A percentile compares a stretch with the other conserved stretches of the same genome.
These are phyloP conservation scores for Xerophyta viscosa DNA, from an alignment of 106 monocot species.

Conservation along the genomic window DNA sequence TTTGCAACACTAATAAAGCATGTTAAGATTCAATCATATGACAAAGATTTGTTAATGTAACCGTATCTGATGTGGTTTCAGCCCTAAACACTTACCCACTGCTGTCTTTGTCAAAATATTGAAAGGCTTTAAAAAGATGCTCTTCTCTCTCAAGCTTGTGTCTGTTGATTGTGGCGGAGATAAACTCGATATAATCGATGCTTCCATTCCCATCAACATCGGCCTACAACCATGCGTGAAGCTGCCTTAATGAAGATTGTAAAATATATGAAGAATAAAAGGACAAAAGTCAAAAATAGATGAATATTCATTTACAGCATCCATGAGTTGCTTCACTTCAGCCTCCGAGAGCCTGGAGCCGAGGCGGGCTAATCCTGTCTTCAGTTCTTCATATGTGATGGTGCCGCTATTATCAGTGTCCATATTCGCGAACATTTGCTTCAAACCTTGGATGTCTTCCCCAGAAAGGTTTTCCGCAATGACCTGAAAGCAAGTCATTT, in stretches of 20 bases:
- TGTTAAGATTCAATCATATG: neutral
- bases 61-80: neutral
- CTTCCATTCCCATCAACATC: constrained; percentile 53
- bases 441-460: constrained; percentile 50
- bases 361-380: constrained; percentile 33
- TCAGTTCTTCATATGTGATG: constrained; percentile 46
- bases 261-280: constrained; percentile 1
- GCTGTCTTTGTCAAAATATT: constrained; percentile 53
- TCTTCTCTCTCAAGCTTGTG: constrained; percentile 49
- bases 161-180: constrained; percentile 57
- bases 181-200: constrained; percentile 56
- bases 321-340: constrained; percentile 57
- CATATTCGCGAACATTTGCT: constrained; percentile 49
- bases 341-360: constrained; percentile 36
- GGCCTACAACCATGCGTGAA: no score
- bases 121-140: constrained; percentile 38
- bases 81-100: constrained; percentile 30
- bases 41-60: neutral
- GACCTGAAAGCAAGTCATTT: constrained; percentile 14
- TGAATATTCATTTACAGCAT: constrained; percentile 22
- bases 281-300: neutral
- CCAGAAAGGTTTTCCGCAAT: constrained; percentile 53
- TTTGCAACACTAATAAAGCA: no score
- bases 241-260: no score
- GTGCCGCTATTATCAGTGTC: constrained; percentile 44